Evolutionary conservation across 2,329 filamentous ascomycete genomes (phyloP).

Genomic region (Shiraia bambusicola): DNA sequence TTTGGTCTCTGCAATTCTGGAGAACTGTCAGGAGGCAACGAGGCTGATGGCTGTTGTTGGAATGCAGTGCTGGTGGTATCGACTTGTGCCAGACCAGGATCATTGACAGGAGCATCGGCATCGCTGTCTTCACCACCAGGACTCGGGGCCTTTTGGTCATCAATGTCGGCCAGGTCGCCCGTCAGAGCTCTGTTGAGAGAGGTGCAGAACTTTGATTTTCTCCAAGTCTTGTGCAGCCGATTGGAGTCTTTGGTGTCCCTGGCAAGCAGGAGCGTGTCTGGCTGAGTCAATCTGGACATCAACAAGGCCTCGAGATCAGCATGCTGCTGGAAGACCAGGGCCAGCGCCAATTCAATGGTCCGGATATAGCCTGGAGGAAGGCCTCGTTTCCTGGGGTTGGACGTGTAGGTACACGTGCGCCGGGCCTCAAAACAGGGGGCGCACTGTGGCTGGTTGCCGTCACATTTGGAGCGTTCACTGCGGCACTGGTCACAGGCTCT

Average conservation of each 20-base stretch:
- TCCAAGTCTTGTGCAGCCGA: constrained; percentile 62
- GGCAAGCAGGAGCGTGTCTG: constrained; percentile 52
- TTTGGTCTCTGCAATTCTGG: constrained; percentile 10
- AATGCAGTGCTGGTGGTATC: neutral
- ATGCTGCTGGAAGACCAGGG: constrained; percentile 45
- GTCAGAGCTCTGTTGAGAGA: constrained; percentile 64
- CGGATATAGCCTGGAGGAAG: constrained; percentile 60
- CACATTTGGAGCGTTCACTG: constrained; percentile 68
- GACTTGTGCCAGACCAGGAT: neutral
- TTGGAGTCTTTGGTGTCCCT: constrained; percentile 56
- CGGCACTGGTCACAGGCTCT: constrained; percentile 69
- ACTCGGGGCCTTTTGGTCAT: constrained; percentile 14
- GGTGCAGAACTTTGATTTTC: constrained; percentile 60
- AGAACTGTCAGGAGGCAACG: constrained; percentile 12
- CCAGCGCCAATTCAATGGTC: constrained; percentile 66
- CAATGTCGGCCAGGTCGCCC: constrained; percentile 27
- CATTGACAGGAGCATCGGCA: constrained; percentile 8
- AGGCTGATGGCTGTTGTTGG: neutral
- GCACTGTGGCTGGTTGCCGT: constrained; percentile 66
- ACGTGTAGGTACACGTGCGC: constrained; percentile 68
- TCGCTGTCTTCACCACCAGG: constrained; percentile 28
- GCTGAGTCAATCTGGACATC: constrained; percentile 54
- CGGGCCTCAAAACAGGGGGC: constrained; percentile 64
- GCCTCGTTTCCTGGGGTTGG: constrained; percentile 72
- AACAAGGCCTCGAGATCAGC: constrained; percentile 61